Percentiles rank a stretch among this genome's conserved stretches.
Conservation (phyloP, 305 asterid species). For the Ilex paraguariensis region DNA sequence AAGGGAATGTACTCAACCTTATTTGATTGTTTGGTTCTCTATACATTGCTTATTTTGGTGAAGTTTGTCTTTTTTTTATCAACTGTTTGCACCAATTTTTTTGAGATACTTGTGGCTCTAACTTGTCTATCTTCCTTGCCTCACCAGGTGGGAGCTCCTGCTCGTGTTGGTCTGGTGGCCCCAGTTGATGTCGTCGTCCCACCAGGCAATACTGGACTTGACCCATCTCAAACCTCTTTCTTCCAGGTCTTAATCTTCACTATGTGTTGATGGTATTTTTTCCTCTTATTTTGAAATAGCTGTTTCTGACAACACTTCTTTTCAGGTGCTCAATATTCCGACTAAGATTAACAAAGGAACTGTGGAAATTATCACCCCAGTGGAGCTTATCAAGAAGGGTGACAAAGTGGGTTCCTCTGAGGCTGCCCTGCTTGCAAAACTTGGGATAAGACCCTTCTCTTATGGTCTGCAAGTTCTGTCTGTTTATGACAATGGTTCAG, state of each 20-base stretch:
- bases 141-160: conserved; percentile 91
- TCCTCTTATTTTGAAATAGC: too few species aligned
- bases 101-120: not conserved
- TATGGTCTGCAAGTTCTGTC: conserved; percentile 63
- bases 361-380: conserved; percentile 93
- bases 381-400: conserved; percentile 90
- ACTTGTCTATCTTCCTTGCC: not conserved
- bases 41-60: too few species aligned
- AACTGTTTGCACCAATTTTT: too few species aligned
- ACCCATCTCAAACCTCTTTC: conserved; percentile 94
- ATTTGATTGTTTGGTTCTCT: too few species aligned
- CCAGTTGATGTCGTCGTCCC: conserved; percentile 93
- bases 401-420: conserved; percentile 97
- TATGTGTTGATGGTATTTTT: too few species aligned
- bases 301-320: not conserved
- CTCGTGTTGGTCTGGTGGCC: conserved; percentile 91
- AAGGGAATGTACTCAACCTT: too few species aligned
- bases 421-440: conserved; percentile 91
- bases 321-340: conserved; percentile 84
- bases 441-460: conserved; percentile 87
- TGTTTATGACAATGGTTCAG: conserved; percentile 77
- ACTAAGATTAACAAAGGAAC: conserved; percentile 98
- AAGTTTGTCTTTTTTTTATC: too few species aligned
- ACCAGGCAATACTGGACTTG: conserved; percentile 96
- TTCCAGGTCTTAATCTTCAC: conserved; percentile 51